phyloP scores from a whole-genome alignment of 495 filamentous ascomycete species.

The Talaromyces stipitatus region DNA sequence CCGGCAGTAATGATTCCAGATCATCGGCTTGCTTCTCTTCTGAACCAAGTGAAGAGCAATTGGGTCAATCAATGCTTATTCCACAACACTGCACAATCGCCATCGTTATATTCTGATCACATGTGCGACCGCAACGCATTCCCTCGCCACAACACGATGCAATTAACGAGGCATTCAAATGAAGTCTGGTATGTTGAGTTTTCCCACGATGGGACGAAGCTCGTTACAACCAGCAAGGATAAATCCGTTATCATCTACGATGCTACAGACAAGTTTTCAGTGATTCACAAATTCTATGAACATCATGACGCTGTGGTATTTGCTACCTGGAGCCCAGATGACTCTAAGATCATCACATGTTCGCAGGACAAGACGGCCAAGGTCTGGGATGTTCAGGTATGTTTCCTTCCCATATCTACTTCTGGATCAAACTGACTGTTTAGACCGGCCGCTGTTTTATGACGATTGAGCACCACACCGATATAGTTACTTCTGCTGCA shows the following conservation, averaged over 20 bases:
- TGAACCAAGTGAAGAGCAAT: slow-evolving; percentile 71
- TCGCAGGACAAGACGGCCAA: slow-evolving; percentile 64
- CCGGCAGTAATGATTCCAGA: slow-evolving; percentile 98
- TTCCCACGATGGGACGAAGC: slow-evolving; percentile 76
- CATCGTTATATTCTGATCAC: slow-evolving; percentile 87
- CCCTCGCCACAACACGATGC: slow-evolving; percentile 55
- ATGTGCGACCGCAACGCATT: slow-evolving; percentile 73
- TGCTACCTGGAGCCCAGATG: slow-evolving; percentile 87
- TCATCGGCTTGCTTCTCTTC: slow-evolving; percentile 77
- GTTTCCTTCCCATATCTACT: slow-evolving; percentile 10
- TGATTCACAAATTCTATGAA: slow-evolving; percentile 55
- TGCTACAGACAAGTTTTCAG: slow-evolving; percentile 59
- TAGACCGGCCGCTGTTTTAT: slow-evolving; percentile 65
- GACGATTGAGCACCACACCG: slow-evolving; percentile 58
- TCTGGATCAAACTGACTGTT: not conserved
- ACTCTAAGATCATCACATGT: slow-evolving; percentile 75
- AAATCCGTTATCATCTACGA: slow-evolving; percentile 75
- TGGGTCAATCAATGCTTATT: slow-evolving; percentile 82
- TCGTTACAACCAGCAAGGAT: slow-evolving; percentile 78
- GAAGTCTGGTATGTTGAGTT: slow-evolving; percentile 91
- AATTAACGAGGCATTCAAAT: slow-evolving; percentile 67
- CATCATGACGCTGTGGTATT: slow-evolving; percentile 64
- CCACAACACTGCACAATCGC: slow-evolving; percentile 72
- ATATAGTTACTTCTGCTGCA: slow-evolving; percentile 77
- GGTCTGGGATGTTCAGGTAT: slow-evolving; percentile 73